phyloP scores from a whole-genome alignment of 768 basidiomycete genomes.

The Pleurotus salmoneostramineus region DNA sequence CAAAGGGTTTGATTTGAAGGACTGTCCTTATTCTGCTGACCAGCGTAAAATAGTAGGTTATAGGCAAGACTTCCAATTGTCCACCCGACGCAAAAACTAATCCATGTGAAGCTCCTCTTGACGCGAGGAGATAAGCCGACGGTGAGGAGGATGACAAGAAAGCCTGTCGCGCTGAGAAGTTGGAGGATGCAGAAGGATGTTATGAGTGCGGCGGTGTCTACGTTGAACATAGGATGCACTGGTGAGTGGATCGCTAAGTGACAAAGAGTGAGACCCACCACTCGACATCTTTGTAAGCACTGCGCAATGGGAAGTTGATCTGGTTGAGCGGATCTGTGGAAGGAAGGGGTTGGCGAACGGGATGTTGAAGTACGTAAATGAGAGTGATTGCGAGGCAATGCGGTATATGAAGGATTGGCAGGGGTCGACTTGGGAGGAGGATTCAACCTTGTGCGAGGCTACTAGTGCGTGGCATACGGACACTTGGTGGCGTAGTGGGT shows the following conservation, averaged over 20 bases:
- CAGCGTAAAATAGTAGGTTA: background rate
- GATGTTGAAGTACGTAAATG: background rate
- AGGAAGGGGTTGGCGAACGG: background rate
- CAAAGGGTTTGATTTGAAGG: background rate
- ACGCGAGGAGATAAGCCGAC: background rate
- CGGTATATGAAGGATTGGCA: background rate
- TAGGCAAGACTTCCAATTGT: background rate
- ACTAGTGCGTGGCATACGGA: background rate
- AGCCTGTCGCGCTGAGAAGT: background rate
- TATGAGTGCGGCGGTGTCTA: background rate
- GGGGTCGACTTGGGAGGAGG: background rate
- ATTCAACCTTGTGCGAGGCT: background rate
- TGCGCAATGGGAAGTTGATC: background rate
- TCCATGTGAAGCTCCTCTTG: background rate
- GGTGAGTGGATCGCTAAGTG: background rate
- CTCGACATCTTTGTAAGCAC: background rate
- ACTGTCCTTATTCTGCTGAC: background rate
- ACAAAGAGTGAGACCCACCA: background rate
- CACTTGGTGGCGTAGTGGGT: background rate
- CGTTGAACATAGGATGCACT: background rate
- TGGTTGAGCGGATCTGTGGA: background rate
- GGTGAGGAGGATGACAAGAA: background rate
- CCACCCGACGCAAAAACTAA: constrained; percentile 3
- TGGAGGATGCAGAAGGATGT: background rate
- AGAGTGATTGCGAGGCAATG: background rate